A percentile compares a stretch with the other conserved stretches of the same genome.
Conservation (phyloP, 257 asterid species). For the Nicotiana attenuata region DNA sequence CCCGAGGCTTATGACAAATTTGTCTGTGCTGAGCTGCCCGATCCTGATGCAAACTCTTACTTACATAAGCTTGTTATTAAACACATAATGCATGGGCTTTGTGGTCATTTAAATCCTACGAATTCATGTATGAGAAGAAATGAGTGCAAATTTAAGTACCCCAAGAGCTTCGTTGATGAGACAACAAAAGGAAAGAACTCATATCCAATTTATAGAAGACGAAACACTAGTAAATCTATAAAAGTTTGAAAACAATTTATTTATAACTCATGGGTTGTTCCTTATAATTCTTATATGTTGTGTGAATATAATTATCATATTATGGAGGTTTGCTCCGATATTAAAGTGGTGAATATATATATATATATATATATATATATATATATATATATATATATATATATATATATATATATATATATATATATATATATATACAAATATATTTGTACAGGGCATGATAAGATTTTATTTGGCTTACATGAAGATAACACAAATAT, state of each 20-base stretch:
- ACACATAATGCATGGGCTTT: background rate
- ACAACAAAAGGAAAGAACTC: background rate
- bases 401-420: too few relatives aligned
- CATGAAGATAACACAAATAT: too few relatives aligned
- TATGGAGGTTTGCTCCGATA: background rate
- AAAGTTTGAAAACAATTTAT: background rate
- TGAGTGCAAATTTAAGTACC: background rate
- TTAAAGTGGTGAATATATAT: too few relatives aligned
- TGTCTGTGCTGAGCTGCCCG: background rate
- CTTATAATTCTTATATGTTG: too few relatives aligned
- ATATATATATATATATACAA: too few relatives aligned
- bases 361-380: too few relatives aligned
- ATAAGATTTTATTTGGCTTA: too few relatives aligned
- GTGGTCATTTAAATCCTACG: background rate
- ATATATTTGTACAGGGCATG: too few relatives aligned
- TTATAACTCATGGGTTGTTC: too few relatives aligned
- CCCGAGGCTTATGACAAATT: background rate
- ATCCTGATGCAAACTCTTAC: background rate
- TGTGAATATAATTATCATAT: background rate
- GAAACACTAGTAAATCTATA: background rate
- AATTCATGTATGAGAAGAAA: too few relatives aligned
- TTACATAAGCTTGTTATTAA: background rate
- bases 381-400: too few relatives aligned
- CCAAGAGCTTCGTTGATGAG: background rate
- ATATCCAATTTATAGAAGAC: background rate